Conservation (phyloP, 2,329 filamentous ascomycete genomes). For the Tolypocladium ophioglossoides region DNA sequence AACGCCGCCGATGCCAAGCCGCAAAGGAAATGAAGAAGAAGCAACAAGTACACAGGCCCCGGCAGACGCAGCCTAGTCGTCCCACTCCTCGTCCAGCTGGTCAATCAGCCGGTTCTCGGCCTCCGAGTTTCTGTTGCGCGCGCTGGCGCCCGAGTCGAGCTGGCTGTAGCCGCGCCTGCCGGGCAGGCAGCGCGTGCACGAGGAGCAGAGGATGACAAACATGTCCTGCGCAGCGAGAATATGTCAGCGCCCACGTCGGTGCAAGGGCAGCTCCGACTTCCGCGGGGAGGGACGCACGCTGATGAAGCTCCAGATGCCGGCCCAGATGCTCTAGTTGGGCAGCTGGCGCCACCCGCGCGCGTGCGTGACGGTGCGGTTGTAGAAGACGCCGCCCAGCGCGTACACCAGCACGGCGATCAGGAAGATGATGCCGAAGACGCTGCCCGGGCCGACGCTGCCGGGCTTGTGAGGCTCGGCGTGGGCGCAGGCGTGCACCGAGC, state of each 20-base stretch:
- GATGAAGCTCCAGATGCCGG: conserved; percentile 74
- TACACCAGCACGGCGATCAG: conserved; percentile 73
- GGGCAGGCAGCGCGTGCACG: conserved; percentile 57
- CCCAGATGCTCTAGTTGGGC: conserved; percentile 91
- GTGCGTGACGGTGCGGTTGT: conserved; percentile 89
- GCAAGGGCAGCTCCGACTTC: conserved; percentile 19
- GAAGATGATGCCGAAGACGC: conserved; percentile 83
- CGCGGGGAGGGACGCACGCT: conserved; percentile 39
- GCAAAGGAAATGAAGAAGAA: not conserved
- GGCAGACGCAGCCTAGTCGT: conserved; percentile 56
- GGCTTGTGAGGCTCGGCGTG: conserved; percentile 59
- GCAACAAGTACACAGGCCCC: not conserved
- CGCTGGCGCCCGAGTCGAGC: conserved; percentile 43
- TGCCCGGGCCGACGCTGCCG: conserved; percentile 57
- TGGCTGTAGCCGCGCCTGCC: conserved; percentile 56
- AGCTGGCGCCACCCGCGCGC: conserved; percentile 91
- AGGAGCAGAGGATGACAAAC: conserved; percentile 57
- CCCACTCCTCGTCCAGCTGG: conserved; percentile 95
- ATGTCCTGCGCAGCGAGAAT: conserved; percentile 38
- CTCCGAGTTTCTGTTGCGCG: conserved; percentile 46
- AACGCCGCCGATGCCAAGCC: not conserved
- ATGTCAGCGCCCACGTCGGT: conserved; percentile 9
- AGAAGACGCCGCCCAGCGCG: conserved; percentile 83
- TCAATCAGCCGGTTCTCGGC: conserved; percentile 93
- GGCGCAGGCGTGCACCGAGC: conserved; percentile 71